These are phyloP conservation scores for Pestalotiopsis sp. DNA, from an alignment of 2,329 filamentous ascomycete species.

Conservation along the genomic window DNA sequence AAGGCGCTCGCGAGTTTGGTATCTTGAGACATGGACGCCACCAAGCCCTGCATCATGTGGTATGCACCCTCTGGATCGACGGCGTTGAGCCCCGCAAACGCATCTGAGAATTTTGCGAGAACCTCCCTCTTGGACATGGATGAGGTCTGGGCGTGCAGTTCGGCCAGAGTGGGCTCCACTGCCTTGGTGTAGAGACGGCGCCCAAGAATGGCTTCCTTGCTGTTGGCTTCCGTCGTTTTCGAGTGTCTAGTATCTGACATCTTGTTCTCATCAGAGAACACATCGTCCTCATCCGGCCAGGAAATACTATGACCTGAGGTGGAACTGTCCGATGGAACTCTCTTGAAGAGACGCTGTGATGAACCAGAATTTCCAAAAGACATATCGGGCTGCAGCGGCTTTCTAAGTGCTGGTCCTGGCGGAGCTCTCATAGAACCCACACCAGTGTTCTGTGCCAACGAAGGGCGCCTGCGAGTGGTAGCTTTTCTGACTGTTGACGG, in stretches of 20 bases:
- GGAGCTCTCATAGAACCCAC: constrained; percentile 43
- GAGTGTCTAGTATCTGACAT: constrained; percentile 42
- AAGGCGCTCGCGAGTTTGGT: constrained; percentile 61
- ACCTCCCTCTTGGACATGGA: constrained; percentile 74
- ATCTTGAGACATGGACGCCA: constrained; percentile 74
- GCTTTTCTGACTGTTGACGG: constrained; percentile 61
- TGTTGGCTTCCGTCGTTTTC: constrained; percentile 57
- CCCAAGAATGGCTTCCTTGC: constrained; percentile 83
- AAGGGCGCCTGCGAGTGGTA: constrained; percentile 55
- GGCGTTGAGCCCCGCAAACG: constrained; percentile 81
- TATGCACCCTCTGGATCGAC: constrained; percentile 90
- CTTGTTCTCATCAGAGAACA: constrained; percentile 64
- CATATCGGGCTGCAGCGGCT: constrained; percentile 85
- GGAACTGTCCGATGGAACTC: constrained; percentile 74
- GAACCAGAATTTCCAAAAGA: constrained; percentile 93
- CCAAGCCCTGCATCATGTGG: constrained; percentile 76
- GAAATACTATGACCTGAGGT: constrained; percentile 39
- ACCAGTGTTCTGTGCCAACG: constrained; percentile 38
- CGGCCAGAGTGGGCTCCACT: constrained; percentile 80
- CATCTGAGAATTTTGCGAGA: constrained; percentile 80
- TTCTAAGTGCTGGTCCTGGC: constrained; percentile 58
- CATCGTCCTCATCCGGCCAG: constrained; percentile 41
- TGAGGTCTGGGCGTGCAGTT: constrained; percentile 81
- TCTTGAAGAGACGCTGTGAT: constrained; percentile 87
- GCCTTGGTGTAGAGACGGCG: constrained; percentile 80